phyloP scores from a whole-genome alignment of 2,329 filamentous ascomycete genomes.

The Scorias spongiosa region DNA sequence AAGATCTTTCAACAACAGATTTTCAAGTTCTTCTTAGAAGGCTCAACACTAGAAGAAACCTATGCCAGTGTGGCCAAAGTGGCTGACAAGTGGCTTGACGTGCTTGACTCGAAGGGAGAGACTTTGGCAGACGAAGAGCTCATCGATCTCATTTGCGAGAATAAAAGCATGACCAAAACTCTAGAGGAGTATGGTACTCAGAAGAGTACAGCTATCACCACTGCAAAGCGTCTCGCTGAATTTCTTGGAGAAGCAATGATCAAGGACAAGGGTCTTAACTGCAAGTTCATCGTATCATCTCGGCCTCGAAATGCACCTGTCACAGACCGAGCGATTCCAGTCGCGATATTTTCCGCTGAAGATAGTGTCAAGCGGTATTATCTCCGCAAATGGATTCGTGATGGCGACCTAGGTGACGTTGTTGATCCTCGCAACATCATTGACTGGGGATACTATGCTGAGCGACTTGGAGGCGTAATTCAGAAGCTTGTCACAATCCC shows the following conservation, averaged over 20 bases:
- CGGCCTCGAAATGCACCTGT: constrained; percentile 78
- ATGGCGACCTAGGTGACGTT: constrained; percentile 68
- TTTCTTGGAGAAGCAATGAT: constrained; percentile 98
- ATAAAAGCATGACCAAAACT: constrained; percentile 94
- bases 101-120: constrained; percentile 72
- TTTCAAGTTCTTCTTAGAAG: constrained; percentile 98
- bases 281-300: constrained; percentile 96
- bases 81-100: constrained; percentile 92
- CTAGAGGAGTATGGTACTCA: constrained; percentile 89
- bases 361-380: constrained; percentile 76
- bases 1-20: constrained; percentile 99
- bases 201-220: constrained; percentile 99
- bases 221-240: constrained; percentile 82
- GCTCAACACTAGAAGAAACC: constrained; percentile 70
- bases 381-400: constrained; percentile 86
- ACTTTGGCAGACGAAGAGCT: constrained; percentile 92
- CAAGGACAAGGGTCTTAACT: constrained; percentile 97
- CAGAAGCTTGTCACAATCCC: constrained; percentile 99
- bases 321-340: constrained; percentile 83
- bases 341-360: constrained; percentile 94
- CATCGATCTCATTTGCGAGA: constrained; percentile 99
- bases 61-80: constrained; percentile 87
- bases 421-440: constrained; percentile 69
- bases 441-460: constrained; percentile 95
- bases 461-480: constrained; percentile 89